phyloP scores from a whole-genome alignment of 176 grass and related monocot species.

The Oryza coarctata region DNA sequence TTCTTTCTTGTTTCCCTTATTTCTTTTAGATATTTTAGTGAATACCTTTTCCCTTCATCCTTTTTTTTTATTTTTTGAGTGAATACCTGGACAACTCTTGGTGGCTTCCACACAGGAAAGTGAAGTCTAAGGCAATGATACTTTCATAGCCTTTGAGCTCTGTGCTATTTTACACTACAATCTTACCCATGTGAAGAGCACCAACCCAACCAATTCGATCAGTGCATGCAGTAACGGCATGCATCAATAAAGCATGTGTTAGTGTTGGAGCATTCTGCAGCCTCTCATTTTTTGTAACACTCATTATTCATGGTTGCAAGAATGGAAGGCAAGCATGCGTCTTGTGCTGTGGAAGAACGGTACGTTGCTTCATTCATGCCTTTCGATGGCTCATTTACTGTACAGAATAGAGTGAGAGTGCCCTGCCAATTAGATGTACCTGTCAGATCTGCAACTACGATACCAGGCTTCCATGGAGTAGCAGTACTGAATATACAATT shows the following conservation, averaged over 20 bases:
- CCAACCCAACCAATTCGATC: slow-evolving; percentile 32
- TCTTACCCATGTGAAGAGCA: slow-evolving; percentile 60
- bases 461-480: slow-evolving; percentile 27
- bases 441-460: slow-evolving; percentile 14
- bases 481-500: not conserved
- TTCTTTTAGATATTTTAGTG: not conserved
- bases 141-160: slow-evolving; percentile 37
- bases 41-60: not conserved
- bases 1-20: not conserved
- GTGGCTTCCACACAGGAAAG: slow-evolving; percentile 58
- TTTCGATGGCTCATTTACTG: slow-evolving; percentile 57
- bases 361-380: slow-evolving; percentile 68
- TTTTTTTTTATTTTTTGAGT: slow-evolving; percentile 3
- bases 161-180: slow-evolving; percentile 34
- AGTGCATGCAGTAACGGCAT: slow-evolving; percentile 45
- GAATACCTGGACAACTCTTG: slow-evolving; percentile 43
- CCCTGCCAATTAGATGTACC: slow-evolving; percentile 24
- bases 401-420: slow-evolving; percentile 29
- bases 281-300: slow-evolving; percentile 21
- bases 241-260: slow-evolving; percentile 52
- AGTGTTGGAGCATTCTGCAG: slow-evolving; percentile 42
- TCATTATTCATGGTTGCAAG: slow-evolving; percentile 32
- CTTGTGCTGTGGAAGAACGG: slow-evolving; percentile 25
- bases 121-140: slow-evolving; percentile 57
- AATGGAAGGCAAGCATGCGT: not conserved